Base-by-base conservation (phyloP, 148 eudicot genomes). In the Drosera capensis region DNA sequence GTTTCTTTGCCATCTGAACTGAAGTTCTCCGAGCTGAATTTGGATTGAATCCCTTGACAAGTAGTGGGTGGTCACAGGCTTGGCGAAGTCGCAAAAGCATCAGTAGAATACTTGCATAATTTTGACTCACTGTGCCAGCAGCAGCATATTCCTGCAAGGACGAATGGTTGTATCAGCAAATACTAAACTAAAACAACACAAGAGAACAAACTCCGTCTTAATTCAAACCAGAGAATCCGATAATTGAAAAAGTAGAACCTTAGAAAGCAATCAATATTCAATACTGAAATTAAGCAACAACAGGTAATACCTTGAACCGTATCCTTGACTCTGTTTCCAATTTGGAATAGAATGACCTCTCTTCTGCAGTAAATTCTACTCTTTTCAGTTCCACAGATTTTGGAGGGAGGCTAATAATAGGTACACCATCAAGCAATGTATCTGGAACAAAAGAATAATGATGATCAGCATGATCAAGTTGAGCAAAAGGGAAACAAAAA, bases 71-170 rank as follows among this genome's bases (percentile, higher is more conserved):
- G 71, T 85, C 99, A 78, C 95, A 90, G 62, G 95, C 95, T 51
- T 85, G 99, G 34, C 95, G 93, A 56, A 90, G 95, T 37, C 99
- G 93, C 67, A 90, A 65, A 66, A 90, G 88, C 95, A 90, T 64
- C 74, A 90, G 57, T 31, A 90, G 67, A 58, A 90, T 90, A 71
- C 79, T 90, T 59, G 95, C 99, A 68, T 90, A 90, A 54, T 90
- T 90, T 60, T 90, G 95, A 61, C 58, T 74, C 26, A 90, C 67
- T 45, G 95, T 90, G 20, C 99, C 99, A 68, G 94, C 93, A 51
- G 81, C 99, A 56, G 95, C 99, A 63, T 80, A 90, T 19, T 79
- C 93, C 95, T 90, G 67, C 68, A 71, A 34, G 3, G n/a, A 4
- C n/a, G n/a, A n/a, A n/a, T n/a, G n/a, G n/a, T n/a, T n/a, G n/a